These are phyloP conservation scores for Xylaria venustula DNA, from an alignment of 495 filamentous ascomycete species.

Conservation along the genomic window DNA sequence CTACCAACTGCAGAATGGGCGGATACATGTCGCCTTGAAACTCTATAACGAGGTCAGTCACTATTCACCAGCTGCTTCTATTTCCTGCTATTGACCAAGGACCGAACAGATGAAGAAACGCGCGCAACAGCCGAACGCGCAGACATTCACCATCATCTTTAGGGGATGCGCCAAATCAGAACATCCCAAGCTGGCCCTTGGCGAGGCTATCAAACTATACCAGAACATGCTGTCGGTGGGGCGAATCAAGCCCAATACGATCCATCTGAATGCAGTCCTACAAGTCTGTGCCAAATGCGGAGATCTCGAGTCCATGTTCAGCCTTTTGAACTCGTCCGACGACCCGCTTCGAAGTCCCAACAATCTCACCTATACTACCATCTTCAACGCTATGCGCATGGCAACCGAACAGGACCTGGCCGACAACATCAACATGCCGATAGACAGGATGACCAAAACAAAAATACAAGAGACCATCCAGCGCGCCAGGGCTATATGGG, in stretches of 20 bases:
- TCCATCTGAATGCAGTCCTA: conserved; percentile 84
- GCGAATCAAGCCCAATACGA: conserved; percentile 61
- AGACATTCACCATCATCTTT: conserved; percentile 82
- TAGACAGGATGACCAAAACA: conserved; percentile 37
- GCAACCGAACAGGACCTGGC: conserved; percentile 10
- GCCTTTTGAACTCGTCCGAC: conserved; percentile 65
- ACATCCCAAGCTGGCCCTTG: conserved; percentile 51
- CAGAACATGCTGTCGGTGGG: conserved; percentile 63
- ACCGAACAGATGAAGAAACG: conserved; percentile 89
- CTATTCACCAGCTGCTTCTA: neutral
- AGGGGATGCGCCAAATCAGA: conserved; percentile 63
- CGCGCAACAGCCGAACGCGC: conserved; percentile 65
- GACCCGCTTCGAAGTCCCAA: conserved; percentile 61
- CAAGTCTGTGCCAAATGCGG: conserved; percentile 68
- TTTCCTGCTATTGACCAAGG: neutral
- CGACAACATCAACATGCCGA: too few species aligned
- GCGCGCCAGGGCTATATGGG: conserved; percentile 71
- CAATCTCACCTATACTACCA: conserved; percentile 70
- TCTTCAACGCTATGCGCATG: conserved; percentile 66
- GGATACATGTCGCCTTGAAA: conserved; percentile 63
- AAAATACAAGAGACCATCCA: conserved; percentile 40
- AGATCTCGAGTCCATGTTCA: conserved; percentile 75
- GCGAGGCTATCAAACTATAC: conserved; percentile 68
- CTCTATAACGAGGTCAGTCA: conserved; percentile 76
- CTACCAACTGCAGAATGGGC: conserved; percentile 59